Conservation (phyloP, 148 eudicot genomes). For the Arbutus unedo region DNA sequence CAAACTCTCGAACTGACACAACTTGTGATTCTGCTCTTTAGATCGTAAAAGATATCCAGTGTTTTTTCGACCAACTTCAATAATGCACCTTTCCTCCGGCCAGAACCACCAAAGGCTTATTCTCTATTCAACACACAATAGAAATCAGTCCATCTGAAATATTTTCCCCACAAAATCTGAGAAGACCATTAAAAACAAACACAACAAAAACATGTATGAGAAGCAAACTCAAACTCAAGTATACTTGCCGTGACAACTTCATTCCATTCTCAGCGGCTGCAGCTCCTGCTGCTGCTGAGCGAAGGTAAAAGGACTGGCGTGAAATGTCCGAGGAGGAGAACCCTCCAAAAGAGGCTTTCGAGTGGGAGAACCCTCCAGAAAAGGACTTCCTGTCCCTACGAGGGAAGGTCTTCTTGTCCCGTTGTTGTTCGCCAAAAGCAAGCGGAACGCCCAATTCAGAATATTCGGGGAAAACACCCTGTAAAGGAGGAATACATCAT, state of each 20-base stretch:
- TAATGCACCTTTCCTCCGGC: too few species aligned
- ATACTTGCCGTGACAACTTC: neutral
- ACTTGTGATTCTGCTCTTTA: too few species aligned
- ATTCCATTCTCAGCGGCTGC: constrained; percentile 23
- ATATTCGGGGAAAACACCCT: constrained; percentile 73
- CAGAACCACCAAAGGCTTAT: neutral
- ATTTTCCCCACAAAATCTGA: neutral
- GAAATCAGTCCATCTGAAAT: neutral
- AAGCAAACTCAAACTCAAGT: neutral
- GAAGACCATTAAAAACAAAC: neutral
- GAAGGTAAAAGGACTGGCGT: constrained; percentile 8
- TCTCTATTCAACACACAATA: neutral
- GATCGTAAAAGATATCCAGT: too few species aligned
- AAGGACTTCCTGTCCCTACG: constrained; percentile 48
- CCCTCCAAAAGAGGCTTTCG: constrained; percentile 60
- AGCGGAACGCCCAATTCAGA: constrained; percentile 63
- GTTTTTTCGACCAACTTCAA: too few species aligned
- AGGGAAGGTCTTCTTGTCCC: constrained; percentile 41
- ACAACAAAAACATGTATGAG: neutral
- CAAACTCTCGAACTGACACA: too few species aligned
- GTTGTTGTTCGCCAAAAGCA: constrained; percentile 42
- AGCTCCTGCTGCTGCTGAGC: constrained; percentile 19
- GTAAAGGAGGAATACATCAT: constrained; percentile 62
- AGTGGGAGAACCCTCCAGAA: constrained; percentile 24
- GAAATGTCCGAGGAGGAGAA: constrained; percentile 30